Evolutionary conservation across 2,329 filamentous ascomycete species (phyloP), one percentile per base, ranked within the genome.

Genomic region (Lecanosticta acicola): DNA sequence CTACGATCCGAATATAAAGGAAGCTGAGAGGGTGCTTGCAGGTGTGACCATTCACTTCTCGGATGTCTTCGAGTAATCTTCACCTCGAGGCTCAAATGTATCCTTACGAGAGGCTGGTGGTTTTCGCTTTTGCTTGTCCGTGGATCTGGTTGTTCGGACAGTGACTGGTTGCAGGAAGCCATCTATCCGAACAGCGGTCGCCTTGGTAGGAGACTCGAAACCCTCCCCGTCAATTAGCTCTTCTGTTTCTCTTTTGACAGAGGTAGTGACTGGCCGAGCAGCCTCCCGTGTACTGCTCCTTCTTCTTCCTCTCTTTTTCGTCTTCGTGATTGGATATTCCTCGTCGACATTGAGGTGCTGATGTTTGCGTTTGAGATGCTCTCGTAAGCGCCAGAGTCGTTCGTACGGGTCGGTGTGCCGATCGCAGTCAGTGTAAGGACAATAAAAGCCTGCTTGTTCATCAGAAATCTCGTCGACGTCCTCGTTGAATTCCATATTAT

Each of bases 341-440:
- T 19, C 11, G 24, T 53, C 26, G 13, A 51, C 43, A 5, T 39
- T 34, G 3, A 33, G 46, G 19, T 62, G 50, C 34, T 57, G 55
- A 51, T 66, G 63, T 39, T 48, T 47, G 4, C 57, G 53, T 36
- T 56, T 56, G 29, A 67, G 50, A 52, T 67, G 64, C 48, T 66
- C 61, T 17, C 60, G 55, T 40, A 65, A 59, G 10, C 62, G 56
- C 49, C 53, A 65, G 3, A 45, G 46, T 11, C 58, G 49, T 3
- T 54, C 45, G 37, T 58, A 61, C 3, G 55, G 50, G n/a, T 55
- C 39, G 5, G 50, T 32, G 36, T 62, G 55, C 3, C 62, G 58
- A 11, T 38, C 18, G 43, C 64, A 67, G 13, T 49, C 45, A 7
- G 43, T 17, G 37, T 58, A 48, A 1, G 61, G 62, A 43, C 64